Base-by-base conservation (phyloP, 495 filamentous ascomycete genomes). In the Poronia punctata region DNA sequence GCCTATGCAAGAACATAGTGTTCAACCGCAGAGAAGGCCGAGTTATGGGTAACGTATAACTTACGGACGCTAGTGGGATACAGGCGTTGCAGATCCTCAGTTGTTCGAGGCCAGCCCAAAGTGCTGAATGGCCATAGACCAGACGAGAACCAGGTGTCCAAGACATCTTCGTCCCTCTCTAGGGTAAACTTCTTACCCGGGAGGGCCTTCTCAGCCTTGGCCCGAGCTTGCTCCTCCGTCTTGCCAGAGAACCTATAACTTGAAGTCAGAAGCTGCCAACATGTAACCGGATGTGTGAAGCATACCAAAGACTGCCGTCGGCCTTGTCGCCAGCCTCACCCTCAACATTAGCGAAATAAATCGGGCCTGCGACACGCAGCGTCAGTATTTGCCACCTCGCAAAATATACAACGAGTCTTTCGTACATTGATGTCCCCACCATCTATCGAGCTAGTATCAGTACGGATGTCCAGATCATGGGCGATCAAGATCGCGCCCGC, bases 361-460 rank as follows among this genome's bases (percentile, higher is more conserved):
- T 83, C 5, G 84, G 84, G 23, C 76, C 75, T n/a, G n/a, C n/a
- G n/a, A n/a, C n/a, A n/a, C n/a, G n/a, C n/a, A n/a, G n/a, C n/a
- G n/a, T n/a, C n/a, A n/a, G n/a, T n/a, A n/a, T n/a, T n/a, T n/a
- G n/a, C n/a, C n/a, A n/a, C n/a, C n/a, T n/a, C n/a, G n/a, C n/a
- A n/a, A n/a, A n/a, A n/a, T n/a, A n/a, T n/a, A n/a, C n/a, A n/a
- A n/a, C n/a, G n/a, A n/a, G n/a, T n/a, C n/a, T n/a, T n/a, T n/a
- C n/a, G n/a, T n/a, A n/a, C n/a, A n/a, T 54, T 82, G 81, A 59
- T 90, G 85, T 34, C 85, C 85, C 84, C 84, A 89, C 85, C 85
- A n/a, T n/a, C n/a, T n/a, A n/a, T n/a, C n/a, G n/a, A n/a, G n/a
- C n/a, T n/a, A n/a, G n/a, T n/a, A n/a, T n/a, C n/a, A n/a, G n/a